Conservation (phyloP, 2,329 filamentous ascomycete species). For the Pezicula rhizophila region DNA sequence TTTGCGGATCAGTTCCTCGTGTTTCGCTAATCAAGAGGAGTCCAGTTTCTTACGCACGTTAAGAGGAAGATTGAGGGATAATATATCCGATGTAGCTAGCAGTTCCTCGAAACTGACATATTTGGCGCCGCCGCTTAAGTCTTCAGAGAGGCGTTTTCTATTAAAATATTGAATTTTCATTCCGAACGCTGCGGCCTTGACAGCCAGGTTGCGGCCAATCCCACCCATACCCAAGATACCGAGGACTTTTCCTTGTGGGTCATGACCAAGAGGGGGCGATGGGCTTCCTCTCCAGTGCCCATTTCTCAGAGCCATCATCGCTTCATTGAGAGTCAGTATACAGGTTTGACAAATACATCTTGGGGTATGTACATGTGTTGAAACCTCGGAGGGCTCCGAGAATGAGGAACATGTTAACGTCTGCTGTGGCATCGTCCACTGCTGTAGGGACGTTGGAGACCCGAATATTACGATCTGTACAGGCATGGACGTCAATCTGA, state of each 20-base stretch:
- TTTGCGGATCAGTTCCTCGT: background rate
- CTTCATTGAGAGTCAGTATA: slow-evolving; percentile 9
- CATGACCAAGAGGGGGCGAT: slow-evolving; percentile 58
- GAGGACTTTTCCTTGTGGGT: slow-evolving; percentile 71
- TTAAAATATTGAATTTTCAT: slow-evolving; percentile 75
- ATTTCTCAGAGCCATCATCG: slow-evolving; percentile 59
- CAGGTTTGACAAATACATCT: background rate
- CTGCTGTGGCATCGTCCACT: slow-evolving; percentile 78
- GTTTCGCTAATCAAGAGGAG: background rate
- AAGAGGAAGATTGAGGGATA: slow-evolving; percentile 75
- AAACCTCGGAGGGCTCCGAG: slow-evolving; percentile 74
- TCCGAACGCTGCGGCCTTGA: slow-evolving; percentile 68
- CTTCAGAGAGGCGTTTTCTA: slow-evolving; percentile 51
- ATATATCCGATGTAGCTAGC: slow-evolving; percentile 63
- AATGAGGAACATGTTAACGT: slow-evolving; percentile 74
- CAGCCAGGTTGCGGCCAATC: slow-evolving; percentile 72
- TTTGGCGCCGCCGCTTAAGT: slow-evolving; percentile 49
- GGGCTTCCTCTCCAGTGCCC: slow-evolving; percentile 61
- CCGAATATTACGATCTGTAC: slow-evolving; percentile 57
- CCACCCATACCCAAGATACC: slow-evolving; percentile 84
- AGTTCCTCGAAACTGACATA: slow-evolving; percentile 72
- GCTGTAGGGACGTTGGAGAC: slow-evolving; percentile 80
- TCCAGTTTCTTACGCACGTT: slow-evolving; percentile 52
- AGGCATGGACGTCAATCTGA: slow-evolving; percentile 68
- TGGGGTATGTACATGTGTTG: slow-evolving; percentile 37